These are phyloP conservation scores for Pezicula rhizophila DNA, from an alignment of 2,329 filamentous ascomycete genomes.

Conservation along the genomic window DNA sequence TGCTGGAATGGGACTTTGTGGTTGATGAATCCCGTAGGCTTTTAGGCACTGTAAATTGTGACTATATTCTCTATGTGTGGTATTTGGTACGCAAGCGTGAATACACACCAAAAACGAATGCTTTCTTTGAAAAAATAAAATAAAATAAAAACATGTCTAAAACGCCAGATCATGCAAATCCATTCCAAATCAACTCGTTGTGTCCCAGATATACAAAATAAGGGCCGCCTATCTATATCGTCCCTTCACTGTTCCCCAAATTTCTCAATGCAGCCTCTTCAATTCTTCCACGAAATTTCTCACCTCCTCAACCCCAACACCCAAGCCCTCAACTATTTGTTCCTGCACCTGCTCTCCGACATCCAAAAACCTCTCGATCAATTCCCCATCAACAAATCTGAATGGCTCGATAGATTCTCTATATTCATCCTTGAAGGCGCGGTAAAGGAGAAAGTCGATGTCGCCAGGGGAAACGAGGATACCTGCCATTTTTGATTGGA, in stretches of 20 bases:
- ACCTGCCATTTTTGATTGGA: slow-evolving; percentile 67
- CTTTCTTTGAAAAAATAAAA: no score
- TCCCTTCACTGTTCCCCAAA: no score
- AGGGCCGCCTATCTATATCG: not conserved
- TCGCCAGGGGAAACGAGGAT: slow-evolving; percentile 64
- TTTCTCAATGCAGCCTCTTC: slow-evolving; percentile 50
- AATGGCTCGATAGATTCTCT: slow-evolving; percentile 69
- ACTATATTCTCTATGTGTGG: no score
- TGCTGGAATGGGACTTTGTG: no score
- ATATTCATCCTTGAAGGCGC: slow-evolving; percentile 73
- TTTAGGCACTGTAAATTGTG: no score
- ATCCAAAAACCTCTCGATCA: slow-evolving; percentile 80
- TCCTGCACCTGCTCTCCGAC: slow-evolving; percentile 53
- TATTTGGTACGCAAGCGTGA: no score
- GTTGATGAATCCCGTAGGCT: no score
- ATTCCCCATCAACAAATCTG: slow-evolving; percentile 86
- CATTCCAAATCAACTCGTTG: no score
- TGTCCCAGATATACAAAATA: not conserved
- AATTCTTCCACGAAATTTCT: slow-evolving; percentile 57
- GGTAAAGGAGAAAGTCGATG: slow-evolving; percentile 70
- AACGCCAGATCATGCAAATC: no score
- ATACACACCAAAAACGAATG: no score
- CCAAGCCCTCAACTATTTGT: slow-evolving; percentile 48
- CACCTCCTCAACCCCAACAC: slow-evolving; percentile 56
- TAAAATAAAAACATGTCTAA: no score